phyloP scores from a whole-genome alignment of 192 early-diverging fungal genomes.

The Gonapodya sp. region DNA sequence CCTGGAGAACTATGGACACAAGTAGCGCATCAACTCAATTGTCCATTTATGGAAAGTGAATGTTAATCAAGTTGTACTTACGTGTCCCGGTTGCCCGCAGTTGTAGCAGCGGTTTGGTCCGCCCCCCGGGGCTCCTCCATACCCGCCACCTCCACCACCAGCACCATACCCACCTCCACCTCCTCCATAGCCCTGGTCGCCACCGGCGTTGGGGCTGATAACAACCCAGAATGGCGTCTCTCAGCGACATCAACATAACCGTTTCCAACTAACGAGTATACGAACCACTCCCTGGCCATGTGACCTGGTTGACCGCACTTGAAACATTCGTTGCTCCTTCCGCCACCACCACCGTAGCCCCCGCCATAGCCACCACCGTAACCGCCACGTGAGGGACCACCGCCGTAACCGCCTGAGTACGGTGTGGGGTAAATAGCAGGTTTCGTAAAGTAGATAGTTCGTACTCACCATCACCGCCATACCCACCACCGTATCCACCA shows the following conservation, averaged over 20 bases:
- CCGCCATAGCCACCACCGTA: neutral
- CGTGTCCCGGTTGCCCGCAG: neutral
- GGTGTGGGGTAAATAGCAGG: too few species aligned
- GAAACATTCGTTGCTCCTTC: neutral
- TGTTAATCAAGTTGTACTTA: too few species aligned
- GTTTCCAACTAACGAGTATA: neutral
- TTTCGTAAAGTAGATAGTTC: too few species aligned
- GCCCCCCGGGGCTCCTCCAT: neutral
- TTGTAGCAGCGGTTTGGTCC: neutral
- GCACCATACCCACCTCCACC: neutral
- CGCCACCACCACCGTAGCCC: neutral
- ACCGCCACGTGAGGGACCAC: neutral
- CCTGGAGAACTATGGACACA: neutral
- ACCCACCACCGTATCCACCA: neutral
- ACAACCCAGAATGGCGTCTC: neutral
- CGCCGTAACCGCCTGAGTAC: neutral
- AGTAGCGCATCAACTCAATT: too few species aligned
- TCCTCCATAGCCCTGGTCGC: neutral
- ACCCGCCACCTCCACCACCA: neutral
- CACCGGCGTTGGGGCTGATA: constrained; percentile 1
- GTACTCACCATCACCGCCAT: neutral
- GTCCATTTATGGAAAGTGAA: too few species aligned
- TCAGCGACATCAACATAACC: too few species aligned
- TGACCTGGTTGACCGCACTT: neutral
- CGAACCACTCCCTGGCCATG: neutral